Percentiles rank a stretch among this genome's conserved stretches.
phyloP scores from a whole-genome alignment of 352 stramenopile species.

The Phytophthora hybrid region DNA sequence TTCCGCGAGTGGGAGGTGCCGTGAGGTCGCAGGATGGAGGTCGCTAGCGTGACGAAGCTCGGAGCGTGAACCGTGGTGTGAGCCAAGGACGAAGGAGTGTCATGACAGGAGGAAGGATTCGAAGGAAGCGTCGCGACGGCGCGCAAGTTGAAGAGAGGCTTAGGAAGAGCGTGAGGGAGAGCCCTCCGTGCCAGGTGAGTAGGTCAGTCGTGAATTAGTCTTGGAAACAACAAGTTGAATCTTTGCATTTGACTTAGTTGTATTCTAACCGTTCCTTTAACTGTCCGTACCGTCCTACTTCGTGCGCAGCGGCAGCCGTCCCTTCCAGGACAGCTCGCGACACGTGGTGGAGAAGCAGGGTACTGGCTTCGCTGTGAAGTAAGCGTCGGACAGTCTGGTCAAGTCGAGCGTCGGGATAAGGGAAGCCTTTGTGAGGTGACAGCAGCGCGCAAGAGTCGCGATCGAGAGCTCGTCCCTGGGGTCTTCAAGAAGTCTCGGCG shows the following conservation, averaged over 20 bases:
- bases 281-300: background rate
- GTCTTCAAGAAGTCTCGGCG: background rate
- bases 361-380: constrained; percentile 4
- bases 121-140: no score
- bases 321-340: background rate
- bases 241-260: background rate
- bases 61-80: no score
- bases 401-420: background rate
- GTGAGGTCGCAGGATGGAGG: no score
- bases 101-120: no score
- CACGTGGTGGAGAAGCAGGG: constrained; percentile 4
- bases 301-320: background rate
- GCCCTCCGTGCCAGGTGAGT: no score
- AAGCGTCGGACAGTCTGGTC: background rate
- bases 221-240: background rate
- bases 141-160: no score
- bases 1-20: no score
- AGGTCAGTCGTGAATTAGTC: background rate
- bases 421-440: background rate
- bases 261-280: background rate
- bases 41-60: no score
- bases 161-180: no score
- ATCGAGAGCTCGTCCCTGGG: background rate
- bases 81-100: no score
- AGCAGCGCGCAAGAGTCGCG: background rate